A percentile compares a stretch with the other conserved stretches of the same genome.
Evolutionary conservation across 1,139 yeast species (phyloP).

Genomic region (Yamadazyma sp.): DNA sequence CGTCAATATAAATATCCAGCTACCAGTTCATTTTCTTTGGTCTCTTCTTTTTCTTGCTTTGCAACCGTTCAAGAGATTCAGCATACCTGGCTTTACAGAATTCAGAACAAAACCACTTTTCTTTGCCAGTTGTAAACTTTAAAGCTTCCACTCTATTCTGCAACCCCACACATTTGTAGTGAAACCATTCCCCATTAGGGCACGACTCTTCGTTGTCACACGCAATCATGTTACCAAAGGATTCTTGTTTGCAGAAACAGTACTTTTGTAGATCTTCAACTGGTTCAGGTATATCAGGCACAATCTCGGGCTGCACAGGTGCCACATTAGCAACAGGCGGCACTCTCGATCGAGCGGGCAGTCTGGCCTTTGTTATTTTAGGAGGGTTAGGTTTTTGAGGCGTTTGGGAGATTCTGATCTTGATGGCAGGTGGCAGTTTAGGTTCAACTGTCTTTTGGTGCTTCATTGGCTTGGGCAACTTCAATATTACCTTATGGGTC

Average conservation of each 20-base stretch:
- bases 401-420: not conserved
- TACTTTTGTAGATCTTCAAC: conserved; percentile 25
- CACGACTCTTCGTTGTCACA: conserved; percentile 44
- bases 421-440: not conserved
- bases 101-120: conserved; percentile 45
- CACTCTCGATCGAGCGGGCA: too few species aligned
- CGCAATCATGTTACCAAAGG: conserved; percentile 49
- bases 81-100: conserved; percentile 25
- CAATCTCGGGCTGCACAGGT: too few species aligned
- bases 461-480: conserved; percentile 19
- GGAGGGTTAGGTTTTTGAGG: not conserved
- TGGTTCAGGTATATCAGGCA: not conserved
- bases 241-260: conserved; percentile 46
- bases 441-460: conserved; percentile 2
- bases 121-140: conserved; percentile 35
- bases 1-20: not conserved
- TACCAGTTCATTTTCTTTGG: conserved; percentile 1
- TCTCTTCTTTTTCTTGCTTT: conserved; percentile 19
- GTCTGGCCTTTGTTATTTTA: too few species aligned
- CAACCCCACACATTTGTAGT: conserved; percentile 48
- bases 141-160: conserved; percentile 40
- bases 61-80: conserved; percentile 13
- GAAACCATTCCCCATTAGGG: conserved; percentile 52
- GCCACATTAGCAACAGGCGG: too few species aligned
- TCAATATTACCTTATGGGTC: conserved; percentile 27